Conservation (phyloP, 2,329 filamentous ascomycete species). For the Nemania bipapillata region DNA sequence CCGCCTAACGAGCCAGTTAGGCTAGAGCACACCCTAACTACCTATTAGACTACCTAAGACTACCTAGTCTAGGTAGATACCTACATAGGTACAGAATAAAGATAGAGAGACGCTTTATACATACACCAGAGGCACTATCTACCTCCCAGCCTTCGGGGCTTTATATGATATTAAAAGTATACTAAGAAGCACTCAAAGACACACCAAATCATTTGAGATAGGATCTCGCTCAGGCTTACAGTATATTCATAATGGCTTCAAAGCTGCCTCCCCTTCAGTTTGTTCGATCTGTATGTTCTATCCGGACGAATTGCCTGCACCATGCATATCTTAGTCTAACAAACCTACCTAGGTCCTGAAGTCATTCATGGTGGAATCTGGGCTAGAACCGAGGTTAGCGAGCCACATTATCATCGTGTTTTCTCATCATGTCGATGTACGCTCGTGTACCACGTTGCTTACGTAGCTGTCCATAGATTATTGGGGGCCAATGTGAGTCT, state of each 20-base stretch:
- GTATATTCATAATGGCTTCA: conserved; percentile 38
- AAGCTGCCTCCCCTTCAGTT: conserved; percentile 68
- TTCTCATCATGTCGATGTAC: background rate
- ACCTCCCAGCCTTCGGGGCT: too few species aligned
- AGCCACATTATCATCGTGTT: background rate
- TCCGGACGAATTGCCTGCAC: background rate
- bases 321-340: conserved; percentile 12
- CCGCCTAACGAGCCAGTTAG: background rate
- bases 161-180: too few species aligned
- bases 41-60: too few species aligned
- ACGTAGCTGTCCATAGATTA: conserved; percentile 48
- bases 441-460: conserved; percentile 5
- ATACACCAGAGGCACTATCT: too few species aligned
- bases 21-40: too few species aligned
- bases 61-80: background rate
- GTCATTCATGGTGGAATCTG: conserved; percentile 86
- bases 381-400: conserved; percentile 83
- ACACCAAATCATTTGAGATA: background rate
- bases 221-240: background rate
- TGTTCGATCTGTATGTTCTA: conserved; percentile 68
- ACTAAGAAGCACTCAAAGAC: background rate
- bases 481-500: conserved; percentile 56
- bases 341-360: conserved; percentile 73
- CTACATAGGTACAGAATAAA: background rate
- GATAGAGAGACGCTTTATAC: too few species aligned